Conservation (phyloP, 2,329 filamentous ascomycete species). For the Blastomyces parvus region DNA sequence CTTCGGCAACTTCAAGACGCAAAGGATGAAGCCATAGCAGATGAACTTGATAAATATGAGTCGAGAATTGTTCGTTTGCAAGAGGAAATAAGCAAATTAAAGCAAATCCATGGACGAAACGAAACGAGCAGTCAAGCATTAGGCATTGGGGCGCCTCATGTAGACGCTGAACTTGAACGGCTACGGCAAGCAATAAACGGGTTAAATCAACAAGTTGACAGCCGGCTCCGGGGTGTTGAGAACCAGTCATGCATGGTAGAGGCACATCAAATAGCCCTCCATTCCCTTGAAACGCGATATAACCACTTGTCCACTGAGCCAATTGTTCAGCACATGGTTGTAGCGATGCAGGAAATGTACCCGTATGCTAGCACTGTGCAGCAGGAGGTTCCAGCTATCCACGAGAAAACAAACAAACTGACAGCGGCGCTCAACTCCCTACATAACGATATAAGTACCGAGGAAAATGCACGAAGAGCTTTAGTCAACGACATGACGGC, state of each 20-base stretch:
- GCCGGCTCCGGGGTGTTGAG: background rate
- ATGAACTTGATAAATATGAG: conserved; percentile 8
- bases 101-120: background rate
- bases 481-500: background rate
- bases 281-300: conserved; percentile 41
- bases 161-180: background rate
- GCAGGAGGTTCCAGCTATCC: conserved; percentile 18
- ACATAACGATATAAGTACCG: background rate
- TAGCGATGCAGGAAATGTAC: conserved; percentile 29
- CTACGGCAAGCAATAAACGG: background rate
- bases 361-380: conserved; percentile 23
- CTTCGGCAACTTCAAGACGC: conserved; percentile 2
- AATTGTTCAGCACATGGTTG: conserved; percentile 28
- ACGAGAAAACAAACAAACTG: conserved; percentile 13
- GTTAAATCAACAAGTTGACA: background rate
- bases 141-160: background rate
- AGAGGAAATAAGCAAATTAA: conserved; percentile 9
- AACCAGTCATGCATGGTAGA: background rate
- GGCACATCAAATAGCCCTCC: conserved; percentile 17
- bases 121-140: background rate
- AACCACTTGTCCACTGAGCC: conserved; percentile 39
- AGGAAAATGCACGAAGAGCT: background rate
- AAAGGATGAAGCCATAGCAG: conserved; percentile 9
- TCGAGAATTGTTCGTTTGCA: conserved; percentile 9
- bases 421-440: background rate